phyloP scores from a whole-genome alignment of 441 rosid genomes.

The Melastoma candidum region DNA sequence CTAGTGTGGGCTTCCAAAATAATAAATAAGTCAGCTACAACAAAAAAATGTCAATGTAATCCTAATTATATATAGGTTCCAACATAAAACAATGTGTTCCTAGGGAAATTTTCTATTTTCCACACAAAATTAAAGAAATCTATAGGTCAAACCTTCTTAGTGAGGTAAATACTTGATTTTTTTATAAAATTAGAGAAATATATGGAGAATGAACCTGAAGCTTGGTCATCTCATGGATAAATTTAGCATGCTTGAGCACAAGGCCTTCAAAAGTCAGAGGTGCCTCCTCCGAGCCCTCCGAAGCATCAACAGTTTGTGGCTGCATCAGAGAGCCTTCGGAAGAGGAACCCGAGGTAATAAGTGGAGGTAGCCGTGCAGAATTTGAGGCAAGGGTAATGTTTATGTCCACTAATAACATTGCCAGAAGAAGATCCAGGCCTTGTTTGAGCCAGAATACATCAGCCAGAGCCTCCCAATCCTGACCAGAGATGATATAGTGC shows the following conservation, averaged over 20 bases:
- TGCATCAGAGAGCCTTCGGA: slow-evolving; percentile 52
- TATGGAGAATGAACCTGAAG: slow-evolving; percentile 54
- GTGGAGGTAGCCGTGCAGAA: slow-evolving; percentile 78
- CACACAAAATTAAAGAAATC: no score
- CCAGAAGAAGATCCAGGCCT: slow-evolving; percentile 96
- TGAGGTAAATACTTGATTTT: neutral
- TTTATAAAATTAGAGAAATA: slow-evolving; percentile 2
- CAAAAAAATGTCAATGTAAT: no score
- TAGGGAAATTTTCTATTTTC: no score
- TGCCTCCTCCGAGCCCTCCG: slow-evolving; percentile 63
- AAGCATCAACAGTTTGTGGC: slow-evolving; percentile 45
- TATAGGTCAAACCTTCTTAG: no score
- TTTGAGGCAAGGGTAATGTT: slow-evolving; percentile 93
- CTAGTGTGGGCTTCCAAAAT: no score
- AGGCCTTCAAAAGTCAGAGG: slow-evolving; percentile 63
- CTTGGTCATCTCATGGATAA: slow-evolving; percentile 74
- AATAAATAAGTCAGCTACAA: no score
- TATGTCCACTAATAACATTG: slow-evolving; percentile 77
- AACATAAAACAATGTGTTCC: no score
- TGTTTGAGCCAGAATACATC: slow-evolving; percentile 99
- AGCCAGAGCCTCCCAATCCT: slow-evolving; percentile 98
- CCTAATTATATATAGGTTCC: no score
- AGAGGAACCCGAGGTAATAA: slow-evolving; percentile 41
- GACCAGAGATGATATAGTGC: slow-evolving; percentile 78
- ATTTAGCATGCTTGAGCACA: slow-evolving; percentile 72